A percentile compares a stretch with the other conserved stretches of the same genome.
These are phyloP conservation scores for Alternaria gaisen DNA, from an alignment of 2,329 filamentous ascomycete genomes.

Conservation along the genomic window DNA sequence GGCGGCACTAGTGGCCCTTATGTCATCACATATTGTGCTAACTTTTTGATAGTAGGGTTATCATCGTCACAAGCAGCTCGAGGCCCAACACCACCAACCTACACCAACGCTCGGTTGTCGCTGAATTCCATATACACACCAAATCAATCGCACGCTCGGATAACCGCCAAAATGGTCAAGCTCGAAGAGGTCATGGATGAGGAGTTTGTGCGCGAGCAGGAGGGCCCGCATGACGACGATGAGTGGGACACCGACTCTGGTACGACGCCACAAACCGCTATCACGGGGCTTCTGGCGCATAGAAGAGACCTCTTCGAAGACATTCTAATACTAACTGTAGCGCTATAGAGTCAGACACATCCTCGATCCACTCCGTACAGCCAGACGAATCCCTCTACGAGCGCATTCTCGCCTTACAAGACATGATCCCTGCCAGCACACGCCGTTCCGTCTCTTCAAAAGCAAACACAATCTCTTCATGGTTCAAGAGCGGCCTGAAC, in stretches of 20 bases:
- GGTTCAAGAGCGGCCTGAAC: slow-evolving; percentile 67
- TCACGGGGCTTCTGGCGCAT: slow-evolving; percentile 52
- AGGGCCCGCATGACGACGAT: slow-evolving; percentile 76
- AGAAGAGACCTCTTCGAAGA: neutral
- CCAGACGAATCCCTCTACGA: slow-evolving; percentile 63
- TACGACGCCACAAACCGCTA: slow-evolving; percentile 59
- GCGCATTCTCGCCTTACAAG: slow-evolving; percentile 75
- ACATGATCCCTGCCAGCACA: slow-evolving; percentile 83
- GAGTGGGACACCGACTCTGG: slow-evolving; percentile 94
- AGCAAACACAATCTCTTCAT: slow-evolving; percentile 62
- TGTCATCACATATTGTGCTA: slow-evolving; percentile 7
- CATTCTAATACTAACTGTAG: neutral
- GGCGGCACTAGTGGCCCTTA: neutral
- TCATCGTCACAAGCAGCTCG: slow-evolving; percentile 13
- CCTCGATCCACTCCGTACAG: slow-evolving; percentile 62
- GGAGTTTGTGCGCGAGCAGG: slow-evolving; percentile 80
- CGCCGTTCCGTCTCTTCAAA: slow-evolving; percentile 61
- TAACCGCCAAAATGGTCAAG: slow-evolving; percentile 79
- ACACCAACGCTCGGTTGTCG: slow-evolving; percentile 3
- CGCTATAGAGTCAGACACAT: slow-evolving; percentile 78
- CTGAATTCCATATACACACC: neutral
- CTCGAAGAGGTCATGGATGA: slow-evolving; percentile 97
- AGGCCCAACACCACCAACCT: slow-evolving; percentile 16
- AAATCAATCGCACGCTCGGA: neutral
- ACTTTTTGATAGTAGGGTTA: slow-evolving; percentile 13